A percentile compares a stretch with the other conserved stretches of the same genome.
Conservation (phyloP, 371 early-diverging fungal species). For the Funneliformis caledonium region DNA sequence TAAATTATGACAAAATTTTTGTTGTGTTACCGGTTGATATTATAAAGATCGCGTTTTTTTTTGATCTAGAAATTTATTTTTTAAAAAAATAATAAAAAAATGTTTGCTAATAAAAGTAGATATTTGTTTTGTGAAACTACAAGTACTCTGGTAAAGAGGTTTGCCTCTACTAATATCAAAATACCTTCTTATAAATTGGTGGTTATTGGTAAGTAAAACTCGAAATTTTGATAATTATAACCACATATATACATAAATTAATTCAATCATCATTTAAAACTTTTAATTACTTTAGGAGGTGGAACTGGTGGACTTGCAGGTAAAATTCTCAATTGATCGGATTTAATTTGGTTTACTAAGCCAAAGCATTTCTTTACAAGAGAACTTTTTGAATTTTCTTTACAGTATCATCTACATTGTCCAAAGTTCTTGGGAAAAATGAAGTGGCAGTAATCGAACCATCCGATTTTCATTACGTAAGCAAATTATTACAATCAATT, state of each 20-base stretch:
- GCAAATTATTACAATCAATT: conserved; percentile 15
- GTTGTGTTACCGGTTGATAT: background rate
- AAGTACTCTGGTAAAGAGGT: background rate
- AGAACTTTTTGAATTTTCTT: background rate
- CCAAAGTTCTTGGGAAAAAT: conserved; percentile 65
- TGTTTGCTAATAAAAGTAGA: background rate
- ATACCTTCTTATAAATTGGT: conserved; percentile 28
- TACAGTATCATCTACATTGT: conserved; percentile 65
- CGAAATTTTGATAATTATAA: background rate
- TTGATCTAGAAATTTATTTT: no score
- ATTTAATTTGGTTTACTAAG: background rate
- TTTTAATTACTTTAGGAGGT: conserved; percentile 52
- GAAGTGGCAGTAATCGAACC: conserved; percentile 86
- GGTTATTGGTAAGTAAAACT: conserved; percentile 20
- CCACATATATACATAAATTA: background rate
- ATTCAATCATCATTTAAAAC: no score
- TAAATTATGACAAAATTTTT: no score
- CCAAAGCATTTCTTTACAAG: background rate
- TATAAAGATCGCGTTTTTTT: background rate
- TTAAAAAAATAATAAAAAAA: background rate
- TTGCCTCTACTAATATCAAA: background rate
- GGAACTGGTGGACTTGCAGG: conserved; percentile 70
- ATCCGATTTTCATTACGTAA: conserved; percentile 74
- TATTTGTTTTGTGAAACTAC: background rate
- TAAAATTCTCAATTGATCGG: conserved; percentile 38